phyloP scores from a whole-genome alignment of 2,329 filamentous ascomycete genomes.

The Cercospora berteroae region DNA sequence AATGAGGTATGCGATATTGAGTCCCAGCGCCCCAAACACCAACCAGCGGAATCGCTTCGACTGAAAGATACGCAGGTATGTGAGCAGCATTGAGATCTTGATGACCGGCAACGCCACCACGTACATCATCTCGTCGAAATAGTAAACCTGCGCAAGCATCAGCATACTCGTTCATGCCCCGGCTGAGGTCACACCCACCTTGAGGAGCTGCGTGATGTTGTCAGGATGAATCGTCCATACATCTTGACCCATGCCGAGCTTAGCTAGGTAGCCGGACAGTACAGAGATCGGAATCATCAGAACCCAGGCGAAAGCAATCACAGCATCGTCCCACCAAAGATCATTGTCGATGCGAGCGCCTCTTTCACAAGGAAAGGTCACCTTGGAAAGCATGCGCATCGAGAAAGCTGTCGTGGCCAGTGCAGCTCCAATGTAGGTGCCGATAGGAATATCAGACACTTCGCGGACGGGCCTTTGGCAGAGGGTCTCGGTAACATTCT shows the following conservation, averaged over 20 bases:
- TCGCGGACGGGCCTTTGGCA: slow-evolving; percentile 10
- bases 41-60: slow-evolving; percentile 7
- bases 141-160: slow-evolving; percentile 14
- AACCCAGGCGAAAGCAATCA: slow-evolving; percentile 16
- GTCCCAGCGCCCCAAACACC: not conserved
- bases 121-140: slow-evolving; percentile 18
- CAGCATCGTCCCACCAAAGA: slow-evolving; percentile 23
- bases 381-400: slow-evolving; percentile 13
- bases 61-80: slow-evolving; percentile 14
- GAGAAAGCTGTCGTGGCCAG: slow-evolving; percentile 4
- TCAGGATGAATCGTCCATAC: slow-evolving; percentile 22
- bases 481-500: slow-evolving; percentile 14
- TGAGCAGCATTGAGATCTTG: slow-evolving; percentile 14
- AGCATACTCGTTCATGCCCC: not conserved
- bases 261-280: slow-evolving; percentile 11
- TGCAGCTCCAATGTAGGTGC: not conserved
- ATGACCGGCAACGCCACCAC: slow-evolving; percentile 8
- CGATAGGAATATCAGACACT: not conserved
- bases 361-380: slow-evolving; percentile 13
- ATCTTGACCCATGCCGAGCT: slow-evolving; percentile 15
- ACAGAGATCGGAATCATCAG: slow-evolving; percentile 17
- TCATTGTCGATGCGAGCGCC: slow-evolving; percentile 17
- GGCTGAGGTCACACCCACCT: not conserved
- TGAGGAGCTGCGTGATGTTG: slow-evolving; percentile 19
- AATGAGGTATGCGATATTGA: slow-evolving; percentile 8